Evolutionary conservation across 345 rosid species (phyloP), one percentile per base, ranked within the genome.

Genomic region (Dimocarpus longan): DNA sequence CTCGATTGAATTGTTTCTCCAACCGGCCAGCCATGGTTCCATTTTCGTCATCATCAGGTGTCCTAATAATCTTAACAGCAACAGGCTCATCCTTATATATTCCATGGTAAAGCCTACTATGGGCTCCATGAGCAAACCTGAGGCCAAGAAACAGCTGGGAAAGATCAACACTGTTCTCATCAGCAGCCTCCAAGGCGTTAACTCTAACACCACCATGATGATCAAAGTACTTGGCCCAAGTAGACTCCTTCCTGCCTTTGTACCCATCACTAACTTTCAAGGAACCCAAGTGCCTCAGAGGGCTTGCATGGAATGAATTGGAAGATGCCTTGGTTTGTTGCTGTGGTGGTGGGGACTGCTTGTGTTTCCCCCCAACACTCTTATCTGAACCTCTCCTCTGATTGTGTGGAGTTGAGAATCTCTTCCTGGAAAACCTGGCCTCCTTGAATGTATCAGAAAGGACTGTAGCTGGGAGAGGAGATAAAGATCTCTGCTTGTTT

Each of bases 31-130:
- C 93, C 82, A 94, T 83, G 64, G 81, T 77, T 79, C 87, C 93
- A 64, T 88, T 93, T 73, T 93, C 99, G 43, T 90, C 98, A 80
- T 92, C 98, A 80, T 94, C 99, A 10, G 97, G 95, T 10, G 85
- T 91, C 84, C 89, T 89, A 69, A 96, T 93, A 76, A 96, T 90
- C 87, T 96, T 96, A 80, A 96, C 98, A 0, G 99, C 99, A 80
- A 96, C 99, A 62, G 97, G 89, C 74, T 96, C 91, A 67, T 94
- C 99, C 54, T 90, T 91, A 79, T 96, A 96, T 70, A 90, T 84
- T 63, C 99, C 99, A 82, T 93, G 99, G 73, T 96, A 94, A 43
- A 96, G 93, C 78, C 95, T 85, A 81, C 99, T 96, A 75, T 94
- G 90, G 0, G 97, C 91, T 42, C 99, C 99, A 76, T 91, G 95